Base-by-base conservation (phyloP, 1,284 basidiomycete species). In the Boletus mariae region DNA sequence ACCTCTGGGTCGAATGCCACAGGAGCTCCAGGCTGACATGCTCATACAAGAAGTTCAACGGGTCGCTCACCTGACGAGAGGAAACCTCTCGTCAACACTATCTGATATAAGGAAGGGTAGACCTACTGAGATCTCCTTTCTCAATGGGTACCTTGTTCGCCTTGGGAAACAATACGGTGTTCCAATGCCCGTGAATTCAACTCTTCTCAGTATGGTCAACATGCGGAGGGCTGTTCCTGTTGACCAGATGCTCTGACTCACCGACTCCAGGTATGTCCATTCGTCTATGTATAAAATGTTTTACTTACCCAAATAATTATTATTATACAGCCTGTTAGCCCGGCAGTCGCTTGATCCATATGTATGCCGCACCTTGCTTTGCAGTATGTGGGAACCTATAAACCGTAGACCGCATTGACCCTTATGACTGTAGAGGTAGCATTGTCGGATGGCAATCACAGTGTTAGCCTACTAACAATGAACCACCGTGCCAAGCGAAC, bases 131-230 rank as follows among this genome's bases (percentile, higher is more conserved):
- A 80, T 95, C 37, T 83, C 90, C 25, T 94, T 79, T 63, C 80
- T 98, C 66, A 96, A 94, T 61, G 95, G 96, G 7, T 92, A 95
- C 68, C 70, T 99, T 45, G 65, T 84, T 25, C 73, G 74, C 10
- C 72, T 95, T 6, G 95, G 90, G 8, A 61, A 72, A 45, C 72
- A 76, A 41, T 80, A 89, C 60, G 73, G 75, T 4, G 75, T 95
- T 34, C 70, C 72, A 9, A 87, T 86, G 61, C 84, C 85, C 0
- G 73, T 79, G 12, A 91, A 85, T 59, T 71, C 79, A 20, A 75
- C 80, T 45, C 69, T 97, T 45, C 68, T 78, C 20, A 75, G 85
- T 51, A 74, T 95, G 65, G 71, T 90, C 52, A 77, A 78, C 59
- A 75, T 85, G 69, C 73, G 75, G 29, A 59, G 61, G 20, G 51